Evolutionary conservation across 345 rosid genomes (phyloP), one percentile per base, ranked within the genome.

Genomic region (Camelina laxa): DNA sequence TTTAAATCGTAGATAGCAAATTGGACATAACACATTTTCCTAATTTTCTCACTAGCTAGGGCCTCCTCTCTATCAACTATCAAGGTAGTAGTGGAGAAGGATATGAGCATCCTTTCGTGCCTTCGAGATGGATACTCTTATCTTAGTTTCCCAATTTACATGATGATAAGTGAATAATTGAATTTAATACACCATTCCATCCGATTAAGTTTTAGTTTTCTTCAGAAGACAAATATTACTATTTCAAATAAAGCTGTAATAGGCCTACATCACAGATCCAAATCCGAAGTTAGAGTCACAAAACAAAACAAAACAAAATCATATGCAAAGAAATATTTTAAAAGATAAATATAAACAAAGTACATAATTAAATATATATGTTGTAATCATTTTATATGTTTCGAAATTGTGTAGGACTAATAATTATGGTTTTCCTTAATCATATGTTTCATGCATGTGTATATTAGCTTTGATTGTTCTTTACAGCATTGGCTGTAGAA

Each of bases 391-490:
- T 67, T 7, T 14, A 4, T 14, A 51, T 68, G 60, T 60, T 51
- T 53, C 12, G 69, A 42, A 50, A 57, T 68, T 41, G 69, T 56
- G 48, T 41, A 60, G 17, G 74, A 20, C 63, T 53, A 68, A 75
- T 75, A 31, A 75, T 68, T 20, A 42, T 50, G 57, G 74, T 51
- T 39, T 61, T 67, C 63, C 57, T 53, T 60, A 68, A 75, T 68
- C 74, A 75, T 75, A 68, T 75, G 49, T n/a, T 41, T 68, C 69
- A 39, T 68, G 74, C 74, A 75, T 75, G 79, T 75, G 79, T 75
- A 44, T 51, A 12, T 51, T 13, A 66, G 51, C 67, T 57, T 58
- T 48, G 60, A 38, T 49, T 75, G 48, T 20, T 20, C 74, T 75
- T 75, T 60, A 68, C 69, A 68, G 63, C 74, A 75, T 53, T 75